Evolutionary conservation across 768 basidiomycete species (phyloP).

Genomic region (Rossbeevera mucosa): DNA sequence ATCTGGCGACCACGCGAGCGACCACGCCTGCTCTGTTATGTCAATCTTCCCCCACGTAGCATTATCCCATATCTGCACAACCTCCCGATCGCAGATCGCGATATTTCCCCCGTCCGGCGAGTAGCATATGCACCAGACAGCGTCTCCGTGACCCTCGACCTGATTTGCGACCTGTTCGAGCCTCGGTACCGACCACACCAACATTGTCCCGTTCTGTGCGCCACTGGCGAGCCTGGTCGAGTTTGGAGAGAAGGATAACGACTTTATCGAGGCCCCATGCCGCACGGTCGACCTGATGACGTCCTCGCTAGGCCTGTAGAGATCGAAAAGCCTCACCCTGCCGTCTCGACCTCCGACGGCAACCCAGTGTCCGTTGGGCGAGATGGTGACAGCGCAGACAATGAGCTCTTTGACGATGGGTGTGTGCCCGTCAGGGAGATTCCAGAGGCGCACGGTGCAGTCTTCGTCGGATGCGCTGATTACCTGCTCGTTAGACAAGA

Average conservation of each 20-base stretch:
- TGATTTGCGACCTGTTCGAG: slow-evolving; percentile 9
- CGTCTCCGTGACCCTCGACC: slow-evolving; percentile 6
- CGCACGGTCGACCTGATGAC: slow-evolving; percentile 1
- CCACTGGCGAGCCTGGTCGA: slow-evolving; percentile 15
- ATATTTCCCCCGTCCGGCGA: slow-evolving; percentile 18
- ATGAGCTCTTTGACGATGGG: slow-evolving; percentile 5
- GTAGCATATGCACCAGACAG: slow-evolving; percentile 17
- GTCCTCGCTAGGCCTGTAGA: neutral
- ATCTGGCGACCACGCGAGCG: slow-evolving; percentile 18
- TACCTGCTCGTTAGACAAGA: slow-evolving; percentile 11
- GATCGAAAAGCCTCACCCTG: slow-evolving; percentile 8
- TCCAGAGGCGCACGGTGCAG: slow-evolving; percentile 16
- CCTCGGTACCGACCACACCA: slow-evolving; percentile 13
- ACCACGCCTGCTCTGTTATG: slow-evolving; percentile 16
- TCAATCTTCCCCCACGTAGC: neutral
- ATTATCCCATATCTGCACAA: slow-evolving; percentile 15
- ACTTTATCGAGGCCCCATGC: slow-evolving; percentile 2
- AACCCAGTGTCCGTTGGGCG: slow-evolving; percentile 11
- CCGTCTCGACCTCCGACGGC: slow-evolving; percentile 17
- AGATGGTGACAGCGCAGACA: slow-evolving; percentile 3
- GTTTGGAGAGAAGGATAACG: slow-evolving; percentile 18
- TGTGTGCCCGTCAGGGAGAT: slow-evolving; percentile 1
- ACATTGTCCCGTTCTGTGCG: slow-evolving; percentile 12
- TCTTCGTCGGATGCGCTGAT: slow-evolving; percentile 20
- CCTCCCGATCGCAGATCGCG: slow-evolving; percentile 19